Conservation (phyloP, 306 rosid genomes). For the Trichosanthes truncata region DNA sequence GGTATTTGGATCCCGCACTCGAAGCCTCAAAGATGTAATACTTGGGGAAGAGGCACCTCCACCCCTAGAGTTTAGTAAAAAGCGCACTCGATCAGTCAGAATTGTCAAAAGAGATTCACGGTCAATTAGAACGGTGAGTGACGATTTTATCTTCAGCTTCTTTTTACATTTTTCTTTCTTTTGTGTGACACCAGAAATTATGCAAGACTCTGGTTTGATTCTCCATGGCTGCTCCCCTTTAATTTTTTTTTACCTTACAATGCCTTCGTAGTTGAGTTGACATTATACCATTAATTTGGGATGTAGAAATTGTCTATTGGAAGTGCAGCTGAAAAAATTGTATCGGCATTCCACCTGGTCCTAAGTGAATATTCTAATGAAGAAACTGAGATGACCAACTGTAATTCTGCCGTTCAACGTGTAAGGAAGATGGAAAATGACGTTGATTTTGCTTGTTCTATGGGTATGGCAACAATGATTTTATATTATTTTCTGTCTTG, state of each 20-base stretch:
- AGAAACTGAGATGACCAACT: constrained; percentile 72
- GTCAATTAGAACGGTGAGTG: constrained; percentile 72
- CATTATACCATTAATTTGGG: constrained; percentile 15
- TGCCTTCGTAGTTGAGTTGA: background rate
- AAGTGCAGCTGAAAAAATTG: constrained; percentile 76
- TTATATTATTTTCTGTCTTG: constrained; percentile 4
- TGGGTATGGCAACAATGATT: constrained; percentile 31
- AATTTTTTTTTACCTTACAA: background rate
- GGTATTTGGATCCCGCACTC: constrained; percentile 72
- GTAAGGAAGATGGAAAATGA: constrained; percentile 71
- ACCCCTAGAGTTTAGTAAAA: constrained; percentile 60
- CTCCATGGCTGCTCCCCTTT: background rate
- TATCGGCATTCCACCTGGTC: constrained; percentile 76
- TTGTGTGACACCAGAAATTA: background rate
- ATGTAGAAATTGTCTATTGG: constrained; percentile 77
- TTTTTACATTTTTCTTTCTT: constrained; percentile 5
- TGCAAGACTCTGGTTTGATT: background rate
- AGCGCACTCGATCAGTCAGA: constrained; percentile 64
- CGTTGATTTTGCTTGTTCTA: constrained; percentile 55
- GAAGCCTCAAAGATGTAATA: constrained; percentile 62
- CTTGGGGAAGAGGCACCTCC: constrained; percentile 74
- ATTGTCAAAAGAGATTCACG: constrained; percentile 80
- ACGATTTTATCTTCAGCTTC: background rate
- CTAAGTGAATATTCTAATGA: constrained; percentile 62
- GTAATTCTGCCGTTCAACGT: constrained; percentile 65